Evolutionary conservation across 306 rosid species (phyloP), one percentile per base, ranked within the genome.

Genomic region (Vachellia pachyceras): DNA sequence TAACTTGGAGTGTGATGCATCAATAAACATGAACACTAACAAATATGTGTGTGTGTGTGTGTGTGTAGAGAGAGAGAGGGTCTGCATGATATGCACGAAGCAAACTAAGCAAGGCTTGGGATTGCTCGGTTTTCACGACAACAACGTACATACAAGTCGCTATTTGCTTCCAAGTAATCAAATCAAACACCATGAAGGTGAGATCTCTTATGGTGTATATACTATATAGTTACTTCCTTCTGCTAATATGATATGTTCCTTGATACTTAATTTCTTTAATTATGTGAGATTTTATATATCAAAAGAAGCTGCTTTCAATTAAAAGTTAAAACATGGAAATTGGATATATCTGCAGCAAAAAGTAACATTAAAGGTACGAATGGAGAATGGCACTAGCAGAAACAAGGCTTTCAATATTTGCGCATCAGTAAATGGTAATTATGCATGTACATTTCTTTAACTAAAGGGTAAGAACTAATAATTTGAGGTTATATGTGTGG

Each of bases 111-210:
- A 58, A 58, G 35, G 15, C 35, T 58, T 58, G 36, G 33, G 13
- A 4, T 58, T 58, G 15, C 14, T 58, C 36, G 23, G 35, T 23
- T 58, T 57, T 58, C 65, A 55, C 61, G 20, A 20, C 29, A 55
- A 55, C 29, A n/a, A n/a, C n/a, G n/a, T n/a, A 29, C 8, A 8
- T 55, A 7, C 61, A 55, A 55, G n/a, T n/a, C 61, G 2, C n/a
- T n/a, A 12, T 55, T 55, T 6, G 20, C 7, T 17, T 55, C 2
- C 15, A 58, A 23, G 65, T 9, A 22, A 23, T 58, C 36, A 20
- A 23, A 58, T 22, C 36, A 58, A 58, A 58, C 15, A n/a, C n/a
- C n/a, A 58, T 58, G 65, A 58, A 58, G 65, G 65, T 58, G 35
- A 58, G 15, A 58, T 58, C 36, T 23, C 13, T 1, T n/a, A 47